Conservation (phyloP, 305 asterid species). For the Fraxinus greggii region DNA sequence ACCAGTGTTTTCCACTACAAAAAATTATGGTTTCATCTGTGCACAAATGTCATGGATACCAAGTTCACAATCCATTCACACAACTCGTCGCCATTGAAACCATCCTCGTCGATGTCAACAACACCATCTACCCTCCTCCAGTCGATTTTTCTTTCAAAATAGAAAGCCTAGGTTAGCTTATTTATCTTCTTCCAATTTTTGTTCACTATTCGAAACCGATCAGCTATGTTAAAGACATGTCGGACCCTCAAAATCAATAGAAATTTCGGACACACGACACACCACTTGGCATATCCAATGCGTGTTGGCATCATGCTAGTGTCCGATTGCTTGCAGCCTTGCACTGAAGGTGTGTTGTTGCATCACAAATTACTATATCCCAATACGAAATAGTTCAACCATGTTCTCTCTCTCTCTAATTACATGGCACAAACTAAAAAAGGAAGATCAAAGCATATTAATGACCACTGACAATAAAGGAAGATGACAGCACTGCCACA, state of each 20-base stretch:
- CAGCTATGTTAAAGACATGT: not conserved
- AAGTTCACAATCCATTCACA: not conserved
- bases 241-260: not conserved
- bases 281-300: not conserved
- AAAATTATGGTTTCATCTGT: not conserved
- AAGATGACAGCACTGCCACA: not conserved
- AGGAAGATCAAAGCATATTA: not conserved
- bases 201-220: not conserved
- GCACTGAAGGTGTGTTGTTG: not conserved
- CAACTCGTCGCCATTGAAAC: not conserved
- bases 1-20: not conserved
- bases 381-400: not conserved
- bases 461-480: not conserved
- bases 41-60: not conserved
- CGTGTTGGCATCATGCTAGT: not conserved
- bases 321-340: not conserved
- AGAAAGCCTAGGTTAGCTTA: not conserved
- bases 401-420: not conserved
- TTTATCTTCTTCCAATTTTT: not conserved
- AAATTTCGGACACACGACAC: not conserved
- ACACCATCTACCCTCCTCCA: not conserved
- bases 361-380: not conserved
- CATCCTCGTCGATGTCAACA: not conserved
- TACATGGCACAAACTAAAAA: not conserved
- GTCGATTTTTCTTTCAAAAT: not conserved